Conservation (phyloP, 2,329 filamentous ascomycete species). For the Colletotrichum lini region DNA sequence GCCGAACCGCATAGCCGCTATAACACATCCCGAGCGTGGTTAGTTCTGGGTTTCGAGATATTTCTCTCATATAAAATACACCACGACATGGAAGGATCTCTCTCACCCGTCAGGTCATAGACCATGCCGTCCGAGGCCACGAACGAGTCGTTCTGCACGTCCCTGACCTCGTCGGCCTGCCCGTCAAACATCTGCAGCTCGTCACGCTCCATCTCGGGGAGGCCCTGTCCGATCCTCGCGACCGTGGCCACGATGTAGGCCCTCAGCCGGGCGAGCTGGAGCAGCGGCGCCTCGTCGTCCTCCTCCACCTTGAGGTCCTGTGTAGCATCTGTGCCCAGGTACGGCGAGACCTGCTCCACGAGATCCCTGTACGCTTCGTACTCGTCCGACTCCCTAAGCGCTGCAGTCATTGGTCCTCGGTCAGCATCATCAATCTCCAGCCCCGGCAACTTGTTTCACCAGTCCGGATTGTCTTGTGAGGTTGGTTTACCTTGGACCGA, state of each 20-base stretch:
- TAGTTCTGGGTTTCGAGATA: background rate
- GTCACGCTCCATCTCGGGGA: background rate
- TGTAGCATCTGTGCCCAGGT: constrained; percentile 26
- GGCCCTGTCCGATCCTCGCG: background rate
- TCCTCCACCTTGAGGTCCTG: constrained; percentile 1
- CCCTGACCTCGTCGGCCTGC: background rate
- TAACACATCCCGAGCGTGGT: too few relatives aligned
- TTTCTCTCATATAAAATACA: background rate
- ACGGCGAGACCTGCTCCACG: background rate
- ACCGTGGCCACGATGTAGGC: constrained; percentile 19
- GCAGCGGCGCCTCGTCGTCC: constrained; percentile 9
- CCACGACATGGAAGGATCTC: background rate
- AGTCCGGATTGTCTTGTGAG: too few relatives aligned
- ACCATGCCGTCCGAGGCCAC: constrained; percentile 28
- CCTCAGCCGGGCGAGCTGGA: background rate
- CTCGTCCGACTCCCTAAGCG: constrained; percentile 10
- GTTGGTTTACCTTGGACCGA: background rate
- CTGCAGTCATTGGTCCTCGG: background rate
- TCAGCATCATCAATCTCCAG: background rate
- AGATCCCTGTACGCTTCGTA: background rate
- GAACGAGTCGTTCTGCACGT: constrained; percentile 18
- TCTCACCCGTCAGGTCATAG: constrained; percentile 42
- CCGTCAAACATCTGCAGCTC: constrained; percentile 24
- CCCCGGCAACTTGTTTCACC: background rate
- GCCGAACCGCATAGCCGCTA: constrained; percentile 23